Base-by-base conservation (phyloP, 208 protist species). In the Trichomonas vaginalis region DNA sequence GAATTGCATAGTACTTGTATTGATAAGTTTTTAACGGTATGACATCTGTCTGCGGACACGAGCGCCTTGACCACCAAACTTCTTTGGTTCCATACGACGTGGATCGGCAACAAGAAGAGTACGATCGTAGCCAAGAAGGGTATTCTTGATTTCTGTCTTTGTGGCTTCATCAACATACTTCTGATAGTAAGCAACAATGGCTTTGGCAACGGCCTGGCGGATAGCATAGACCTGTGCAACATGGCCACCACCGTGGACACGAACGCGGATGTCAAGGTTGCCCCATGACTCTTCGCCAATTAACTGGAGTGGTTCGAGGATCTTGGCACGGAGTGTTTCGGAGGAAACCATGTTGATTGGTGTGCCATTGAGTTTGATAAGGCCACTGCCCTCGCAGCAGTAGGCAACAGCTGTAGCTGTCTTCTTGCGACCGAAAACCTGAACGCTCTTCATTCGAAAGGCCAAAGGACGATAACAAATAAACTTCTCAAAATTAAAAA, bases 1-100 rank as follows among this genome's bases (percentile, higher is more conserved):
- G n/a, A n/a, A n/a, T n/a, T n/a, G n/a, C n/a, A n/a, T n/a, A n/a
- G n/a, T n/a, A n/a, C n/a, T n/a, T n/a, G n/a, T n/a, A n/a, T n/a
- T n/a, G n/a, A n/a, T n/a, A n/a, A n/a, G n/a, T n/a, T 70, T 70
- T 99, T 99, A 99, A 98, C 99, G 98, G 98, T 99, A 99, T 82
- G 99, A 99, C 98, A 99, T 99, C 97, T 99, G 99, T 98, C 98
- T 99, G 97, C 99, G 97, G 37, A 99, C 98, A 96, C 99, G 98
- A 97, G 99, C 99, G 98, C 98, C 99, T 96, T 98, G 98, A 97
- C 99, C 99, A 96, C 99, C 99, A 97, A 99, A 99, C 97, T 99
- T 99, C 99, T 99, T 99, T 96, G 99, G 98, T 98, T 99, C 99
- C 97, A 98, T 99, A 97, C 99, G 98, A 97, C 99, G 98, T 96